These are phyloP conservation scores for Leptosphaerulina australis DNA, from an alignment of 2,329 filamentous ascomycete genomes.

Conservation along the genomic window DNA sequence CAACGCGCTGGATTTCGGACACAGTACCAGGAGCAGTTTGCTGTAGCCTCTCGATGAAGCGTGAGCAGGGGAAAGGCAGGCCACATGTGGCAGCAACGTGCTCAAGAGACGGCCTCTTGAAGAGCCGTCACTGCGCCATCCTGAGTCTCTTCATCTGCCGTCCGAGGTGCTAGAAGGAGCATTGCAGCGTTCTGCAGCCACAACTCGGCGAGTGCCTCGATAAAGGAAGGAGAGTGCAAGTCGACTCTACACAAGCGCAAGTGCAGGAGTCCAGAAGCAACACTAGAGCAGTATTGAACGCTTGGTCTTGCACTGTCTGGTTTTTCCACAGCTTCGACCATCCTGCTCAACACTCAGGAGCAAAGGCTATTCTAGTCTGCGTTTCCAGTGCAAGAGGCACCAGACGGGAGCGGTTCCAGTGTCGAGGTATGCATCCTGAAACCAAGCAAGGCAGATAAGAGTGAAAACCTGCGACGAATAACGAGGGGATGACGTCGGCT, in stretches of 20 bases:
- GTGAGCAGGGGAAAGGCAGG: neutral
- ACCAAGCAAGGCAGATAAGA: slow-evolving; percentile 2
- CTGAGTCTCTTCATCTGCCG: slow-evolving; percentile 1
- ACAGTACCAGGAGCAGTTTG: neutral
- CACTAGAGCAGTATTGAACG: slow-evolving; percentile 18
- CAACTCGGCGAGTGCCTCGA: slow-evolving; percentile 12
- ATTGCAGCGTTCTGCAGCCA: slow-evolving; percentile 12
- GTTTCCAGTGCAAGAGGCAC: slow-evolving; percentile 1
- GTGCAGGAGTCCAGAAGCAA: slow-evolving; percentile 25
- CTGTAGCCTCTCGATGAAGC: neutral
- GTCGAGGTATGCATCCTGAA: slow-evolving; percentile 7
- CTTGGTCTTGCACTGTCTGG: slow-evolving; percentile 8
- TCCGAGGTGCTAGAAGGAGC: neutral
- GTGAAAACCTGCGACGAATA: neutral
- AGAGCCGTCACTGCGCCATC: neutral
- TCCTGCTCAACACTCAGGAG: slow-evolving; percentile 9
- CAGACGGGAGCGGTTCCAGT: slow-evolving; percentile 4
- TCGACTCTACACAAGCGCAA: slow-evolving; percentile 16
- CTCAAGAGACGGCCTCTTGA: neutral
- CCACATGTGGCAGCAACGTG: neutral
- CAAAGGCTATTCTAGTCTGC: slow-evolving; percentile 4
- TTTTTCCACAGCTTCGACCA: slow-evolving; percentile 7
- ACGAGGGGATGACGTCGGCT: slow-evolving; percentile 9
- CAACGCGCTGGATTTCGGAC: neutral
- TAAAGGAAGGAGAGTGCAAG: slow-evolving; percentile 21